Base-by-base conservation (phyloP, 768 basidiomycete species). In the Guyanaporus albipodus region DNA sequence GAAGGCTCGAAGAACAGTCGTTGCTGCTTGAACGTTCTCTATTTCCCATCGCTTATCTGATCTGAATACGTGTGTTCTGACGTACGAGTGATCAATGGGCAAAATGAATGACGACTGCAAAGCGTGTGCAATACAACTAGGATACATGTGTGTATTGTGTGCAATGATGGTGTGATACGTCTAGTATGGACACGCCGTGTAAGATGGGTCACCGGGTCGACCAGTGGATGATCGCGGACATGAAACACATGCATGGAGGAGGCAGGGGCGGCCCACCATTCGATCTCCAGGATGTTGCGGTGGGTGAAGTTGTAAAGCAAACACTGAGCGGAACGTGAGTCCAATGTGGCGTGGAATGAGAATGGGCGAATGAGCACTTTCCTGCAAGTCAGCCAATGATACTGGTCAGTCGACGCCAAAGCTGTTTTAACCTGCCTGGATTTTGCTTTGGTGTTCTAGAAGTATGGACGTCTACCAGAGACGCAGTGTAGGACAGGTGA, bases 1-100 rank as follows among this genome's bases (percentile, higher is more conserved):
- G 60, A 75, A 73, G 6, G 54, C 61, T 39, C 60, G 64, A 44
- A 55, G 60, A 57, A 38, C 50, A 27, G 36, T 12, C 1, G 48
- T 49, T 32, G 14, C 42, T 27, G 45, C 53, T 33, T 64, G 48
- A 55, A 33, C 31, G 7, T 11, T 38, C n/a, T 41, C 38, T 55
- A 43, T 29, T 34, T 46, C 28, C 42, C 38, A 42, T 15, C 43
- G 33, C 41, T 33, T 52, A 52, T 50, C 33, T 23, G 39, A 43
- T 50, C 57, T 49, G 29, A 48, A 50, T 50, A 50, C 52, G 44
- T 50, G 42, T 33, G 34, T 33, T 41, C 37, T 37, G 45, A 48
- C 38, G 49, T 36, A 37, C 34, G 33, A 27, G 38, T 39, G 50
- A 37, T 48, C 42, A 38, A 49, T 53, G 47, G 45, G 39, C n/a